These are phyloP conservation scores for Pisolithus orientalis DNA, from an alignment of 768 basidiomycete genomes.

Conservation along the genomic window DNA sequence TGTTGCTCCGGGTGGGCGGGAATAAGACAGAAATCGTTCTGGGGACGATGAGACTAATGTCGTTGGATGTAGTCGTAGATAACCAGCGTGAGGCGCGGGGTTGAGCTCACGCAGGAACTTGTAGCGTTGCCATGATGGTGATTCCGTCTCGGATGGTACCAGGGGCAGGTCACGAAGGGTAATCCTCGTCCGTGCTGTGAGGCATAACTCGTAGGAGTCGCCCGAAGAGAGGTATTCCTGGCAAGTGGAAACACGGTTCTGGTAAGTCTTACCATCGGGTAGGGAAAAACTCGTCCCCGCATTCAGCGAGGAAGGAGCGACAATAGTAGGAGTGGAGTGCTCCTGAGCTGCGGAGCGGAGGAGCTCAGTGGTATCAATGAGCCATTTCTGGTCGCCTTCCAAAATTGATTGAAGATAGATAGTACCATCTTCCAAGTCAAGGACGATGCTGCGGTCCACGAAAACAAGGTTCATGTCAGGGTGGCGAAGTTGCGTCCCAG, in stretches of 20 bases:
- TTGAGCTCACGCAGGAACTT: slow-evolving; percentile 67
- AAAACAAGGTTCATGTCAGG: slow-evolving; percentile 74
- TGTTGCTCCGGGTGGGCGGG: slow-evolving; percentile 52
- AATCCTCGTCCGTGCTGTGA: slow-evolving; percentile 71
- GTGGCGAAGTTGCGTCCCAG: slow-evolving; percentile 32
- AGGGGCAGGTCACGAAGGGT: slow-evolving; percentile 33
- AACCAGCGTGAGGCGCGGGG: slow-evolving; percentile 86
- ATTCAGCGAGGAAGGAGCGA: slow-evolving; percentile 21
- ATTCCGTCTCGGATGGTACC: slow-evolving; percentile 8
- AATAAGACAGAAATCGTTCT: slow-evolving; percentile 83
- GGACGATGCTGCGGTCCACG: slow-evolving; percentile 71
- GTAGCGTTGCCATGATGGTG: slow-evolving; percentile 67
- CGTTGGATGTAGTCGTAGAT: slow-evolving; percentile 69
- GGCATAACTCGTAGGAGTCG: slow-evolving; percentile 89
- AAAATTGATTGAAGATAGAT: slow-evolving; percentile 63
- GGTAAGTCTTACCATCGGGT: slow-evolving; percentile 58
- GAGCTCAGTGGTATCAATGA: slow-evolving; percentile 34
- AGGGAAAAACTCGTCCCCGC: slow-evolving; percentile 33
- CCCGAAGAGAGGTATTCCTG: slow-evolving; percentile 69
- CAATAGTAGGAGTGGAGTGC: slow-evolving; percentile 7
- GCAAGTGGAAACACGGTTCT: slow-evolving; percentile 59
- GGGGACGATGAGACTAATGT: slow-evolving; percentile 84
- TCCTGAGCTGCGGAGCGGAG: slow-evolving; percentile 11
- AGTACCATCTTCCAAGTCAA: slow-evolving; percentile 38
- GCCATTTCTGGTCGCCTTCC: slow-evolving; percentile 55